Base-by-base conservation (phyloP, 306 rosid species). In the Crotalaria pallida region DNA sequence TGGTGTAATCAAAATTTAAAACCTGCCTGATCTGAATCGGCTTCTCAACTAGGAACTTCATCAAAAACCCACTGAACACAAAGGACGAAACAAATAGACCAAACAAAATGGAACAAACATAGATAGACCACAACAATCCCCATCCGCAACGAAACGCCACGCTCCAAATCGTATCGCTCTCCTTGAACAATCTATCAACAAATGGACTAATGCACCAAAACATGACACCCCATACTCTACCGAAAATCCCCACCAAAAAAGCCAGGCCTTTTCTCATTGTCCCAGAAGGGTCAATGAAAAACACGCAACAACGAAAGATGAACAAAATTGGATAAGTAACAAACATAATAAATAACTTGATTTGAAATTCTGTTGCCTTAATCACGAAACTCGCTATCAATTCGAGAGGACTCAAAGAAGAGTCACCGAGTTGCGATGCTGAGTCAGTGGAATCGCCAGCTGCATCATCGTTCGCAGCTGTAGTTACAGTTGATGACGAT, bases 101-200 rank as follows among this genome's bases (percentile, higher is more conserved):
- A 56, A 71, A 74, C 74, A 86, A 64, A 85, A 31, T 44, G 51
- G 80, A 64, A 73, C 88, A 70, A 50, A 92, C 89, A 71, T 77
- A 92, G 7, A 68, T 58, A 3, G 89, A 78, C 87, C 86, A 88
- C 11, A 92, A 12, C 6, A 89, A 62, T 0, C 98, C 96, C 96
- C 90, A 86, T 29, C 84, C 90, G 13, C 75, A 89, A 1, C 84
- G 78, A 76, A 78, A 73, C 15, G 78, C 88, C 10, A 75, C 58
- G 27, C 83, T 80, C 95, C 85, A 81, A 70, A 84, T 60, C 62
- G 86, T 47, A 4, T 80, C 77, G 56, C 67, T 51, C 33, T 85
- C 88, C 76, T 73, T 73, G 31, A 81, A 70, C 79, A 78, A 85
- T 18, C 76, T 74, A 26, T n/a, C 52, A n/a, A 79, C 40, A 40